Evolutionary conservation across 495 filamentous ascomycete species (phyloP), one percentile per base, ranked within the genome.

Genomic region (Daldinia bambusicola): DNA sequence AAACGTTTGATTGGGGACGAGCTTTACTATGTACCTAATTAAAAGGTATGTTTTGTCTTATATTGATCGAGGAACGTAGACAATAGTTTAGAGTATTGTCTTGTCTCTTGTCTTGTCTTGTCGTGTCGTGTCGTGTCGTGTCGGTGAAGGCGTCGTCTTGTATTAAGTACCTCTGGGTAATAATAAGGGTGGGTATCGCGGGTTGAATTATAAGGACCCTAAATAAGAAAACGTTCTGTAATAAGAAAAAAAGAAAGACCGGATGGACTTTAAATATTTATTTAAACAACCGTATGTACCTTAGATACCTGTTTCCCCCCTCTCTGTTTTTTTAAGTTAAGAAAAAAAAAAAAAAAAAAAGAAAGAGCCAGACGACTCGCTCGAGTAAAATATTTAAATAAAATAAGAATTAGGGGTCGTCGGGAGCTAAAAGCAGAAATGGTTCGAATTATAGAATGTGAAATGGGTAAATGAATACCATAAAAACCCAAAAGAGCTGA

Each of bases 211-310:
- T 52, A 31, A 30, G 9, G 26, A 26, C 26, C 26, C 26, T 26
- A 26, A 26, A 22, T 32, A 53, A 53, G 50, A 53, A 36, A 53
- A 53, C 3, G 22, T 7, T 30, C 14, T 53, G 50, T 48, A 48
- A 22, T 48, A 53, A 26, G 14, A 32, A 32, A 26, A 32, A 26
- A n/a, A 32, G 50, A 32, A 26, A 31, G 50, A 31, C 22, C 2
- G 50, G 61, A 22, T 32, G 62, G 36, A 14, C 18, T 31, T 30
- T 36, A 7, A 45, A 56, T 61, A 66, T 71, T 71, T 71, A 66
- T 66, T 69, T 53, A 61, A 51, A 51, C 26, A 30, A 0, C 4
- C n/a, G 6, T 13, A 26, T 26, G 26, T 26, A 26, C 26, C 26
- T n/a, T n/a, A n/a, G n/a, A n/a, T 26, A 26, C 1, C 26, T 26